Evolutionary conservation across 2,329 filamentous ascomycete genomes (phyloP).

Genomic region (Clarireedia sp.): DNA sequence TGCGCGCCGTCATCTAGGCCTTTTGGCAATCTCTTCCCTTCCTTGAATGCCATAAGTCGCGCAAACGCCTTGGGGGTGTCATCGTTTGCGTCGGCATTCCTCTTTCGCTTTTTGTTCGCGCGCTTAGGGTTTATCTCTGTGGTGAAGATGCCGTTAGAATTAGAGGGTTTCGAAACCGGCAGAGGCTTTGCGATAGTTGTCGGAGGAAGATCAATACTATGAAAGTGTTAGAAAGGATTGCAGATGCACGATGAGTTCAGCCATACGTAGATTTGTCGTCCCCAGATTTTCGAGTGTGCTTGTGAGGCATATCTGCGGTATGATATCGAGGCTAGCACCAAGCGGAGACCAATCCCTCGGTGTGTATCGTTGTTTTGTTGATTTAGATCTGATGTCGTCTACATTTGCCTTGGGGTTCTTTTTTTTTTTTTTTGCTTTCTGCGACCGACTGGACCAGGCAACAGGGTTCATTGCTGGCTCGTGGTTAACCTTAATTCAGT

Average conservation of each 20-base stretch:
- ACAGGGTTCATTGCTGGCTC: background rate
- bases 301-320: slow-evolving; percentile 63
- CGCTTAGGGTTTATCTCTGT: slow-evolving; percentile 27
- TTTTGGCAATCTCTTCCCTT: slow-evolving; percentile 50
- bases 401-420: background rate
- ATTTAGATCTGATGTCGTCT: background rate
- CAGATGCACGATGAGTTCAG: background rate
- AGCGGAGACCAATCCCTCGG: background rate
- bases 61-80: slow-evolving; percentile 86
- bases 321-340: background rate
- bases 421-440: background rate
- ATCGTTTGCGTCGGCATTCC: slow-evolving; percentile 39
- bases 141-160: slow-evolving; percentile 32
- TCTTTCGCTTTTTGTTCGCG: slow-evolving; percentile 37
- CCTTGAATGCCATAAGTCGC: slow-evolving; percentile 70
- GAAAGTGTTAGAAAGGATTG: slow-evolving; percentile 22
- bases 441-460: background rate
- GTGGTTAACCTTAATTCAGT: background rate
- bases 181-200: slow-evolving; percentile 51
- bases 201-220: slow-evolving; percentile 44
- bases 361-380: background rate
- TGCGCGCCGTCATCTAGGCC: slow-evolving; percentile 65
- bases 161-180: slow-evolving; percentile 40
- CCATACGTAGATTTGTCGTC: slow-evolving; percentile 47
- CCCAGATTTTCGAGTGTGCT: slow-evolving; percentile 64